Percentiles rank a stretch among this genome's conserved stretches.
phyloP scores from a whole-genome alignment of 2,329 filamentous ascomycete genomes.

The Pseudogymnoascus sp. region DNA sequence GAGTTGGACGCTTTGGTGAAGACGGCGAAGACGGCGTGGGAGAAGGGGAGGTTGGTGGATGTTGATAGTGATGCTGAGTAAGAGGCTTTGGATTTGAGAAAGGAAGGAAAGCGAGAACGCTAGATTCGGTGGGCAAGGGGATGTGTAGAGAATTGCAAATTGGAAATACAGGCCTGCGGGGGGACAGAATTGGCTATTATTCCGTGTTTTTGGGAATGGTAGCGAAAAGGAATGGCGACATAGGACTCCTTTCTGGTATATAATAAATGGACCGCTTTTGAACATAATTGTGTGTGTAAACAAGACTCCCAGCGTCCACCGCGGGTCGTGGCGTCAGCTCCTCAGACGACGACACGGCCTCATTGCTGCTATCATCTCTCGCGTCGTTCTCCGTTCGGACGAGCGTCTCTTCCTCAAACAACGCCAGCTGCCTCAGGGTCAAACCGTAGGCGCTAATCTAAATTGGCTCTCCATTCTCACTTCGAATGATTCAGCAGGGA shows the following conservation, averaged over 20 bases:
- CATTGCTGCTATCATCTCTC: too few species aligned
- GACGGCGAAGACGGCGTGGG: constrained; percentile 42
- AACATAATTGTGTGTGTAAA: not conserved
- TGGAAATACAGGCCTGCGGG: not conserved
- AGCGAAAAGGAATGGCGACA: not conserved
- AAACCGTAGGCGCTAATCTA: not conserved
- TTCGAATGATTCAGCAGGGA: not conserved
- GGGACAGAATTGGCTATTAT: not conserved
- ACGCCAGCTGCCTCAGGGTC: not conserved
- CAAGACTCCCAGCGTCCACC: not conserved
- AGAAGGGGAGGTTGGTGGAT: constrained; percentile 34
- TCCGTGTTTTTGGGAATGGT: not conserved
- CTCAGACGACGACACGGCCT: too few species aligned
- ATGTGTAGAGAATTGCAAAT: not conserved
- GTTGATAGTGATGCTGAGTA: constrained; percentile 18
- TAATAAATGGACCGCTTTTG: not conserved
- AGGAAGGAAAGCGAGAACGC: not conserved
- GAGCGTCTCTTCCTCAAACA: too few species aligned
- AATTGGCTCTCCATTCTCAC: not conserved
- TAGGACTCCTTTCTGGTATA: constrained; percentile 2
- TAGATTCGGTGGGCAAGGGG: not conserved
- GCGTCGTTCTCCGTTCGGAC: too few species aligned
- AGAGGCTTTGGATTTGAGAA: not conserved
- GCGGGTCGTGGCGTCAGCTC: too few species aligned
- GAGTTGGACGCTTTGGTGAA: constrained; percentile 49